Base-by-base conservation (phyloP, 2,329 filamentous ascomycete species). In the Claviceps digitariae region DNA sequence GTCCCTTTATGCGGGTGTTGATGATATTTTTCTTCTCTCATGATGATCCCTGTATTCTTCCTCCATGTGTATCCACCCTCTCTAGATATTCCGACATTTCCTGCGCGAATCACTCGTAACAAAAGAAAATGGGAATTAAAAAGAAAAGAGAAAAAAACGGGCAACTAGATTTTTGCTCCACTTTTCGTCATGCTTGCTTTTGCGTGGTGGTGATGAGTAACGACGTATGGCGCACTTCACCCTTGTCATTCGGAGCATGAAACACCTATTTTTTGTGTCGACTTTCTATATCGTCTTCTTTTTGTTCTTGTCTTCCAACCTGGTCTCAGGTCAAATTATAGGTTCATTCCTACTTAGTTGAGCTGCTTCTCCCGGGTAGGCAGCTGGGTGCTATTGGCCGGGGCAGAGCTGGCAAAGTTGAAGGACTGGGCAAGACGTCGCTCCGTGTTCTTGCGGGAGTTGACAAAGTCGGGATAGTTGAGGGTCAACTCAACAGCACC, bases 401-500 rank as follows among this genome's bases (percentile, higher is more conserved):
- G 59, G 50, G 63, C 17, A 31, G 46, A 69, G 55, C 64, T 59
- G 53, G 62, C 58, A 58, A 68, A 71, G 56, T 64, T 63, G 56
- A 74, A 77, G 43, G 62, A 63, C 63, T 77, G 74, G 49, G 76
- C 73, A 48, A 71, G 61, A 21, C 69, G 68, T 57, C 63, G 64
- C 66, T 71, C 69, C 46, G 56, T 63, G 76, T 89, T 89, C 68
- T 77, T 72, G 63, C 85, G 82, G 54, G 70, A 70, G 74, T 96
- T 96, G 76, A 96, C 90, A 67, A 95, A 95, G 74, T 95, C 90
- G 56, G 90, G 90, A 77, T 95, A 93, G 79, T 95, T 95, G 67
- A 96, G 81, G 34, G 90, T 95, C 65, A 95, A 75, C 78, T 96
- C 90, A 47, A 90, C 86, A 40, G 87, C 84, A 60, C 90, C 90